Percentiles rank a stretch among this genome's conserved stretches.
Conservation (phyloP, 2,329 filamentous ascomycete species). For the Colletotrichum coccodes region DNA sequence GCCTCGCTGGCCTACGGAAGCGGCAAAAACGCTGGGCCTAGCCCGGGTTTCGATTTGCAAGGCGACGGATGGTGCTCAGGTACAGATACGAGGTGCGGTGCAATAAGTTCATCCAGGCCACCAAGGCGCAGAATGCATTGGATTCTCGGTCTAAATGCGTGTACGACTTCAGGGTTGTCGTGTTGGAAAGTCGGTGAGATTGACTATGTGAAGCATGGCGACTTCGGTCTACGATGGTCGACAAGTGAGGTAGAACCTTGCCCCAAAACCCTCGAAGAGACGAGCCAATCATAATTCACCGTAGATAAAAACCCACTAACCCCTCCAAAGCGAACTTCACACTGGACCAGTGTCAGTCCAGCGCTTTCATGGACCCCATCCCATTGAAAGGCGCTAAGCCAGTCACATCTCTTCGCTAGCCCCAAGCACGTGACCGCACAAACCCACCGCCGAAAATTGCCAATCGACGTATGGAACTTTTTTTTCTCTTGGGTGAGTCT, state of each 20-base stretch:
- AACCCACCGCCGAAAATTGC: slow-evolving; percentile 22
- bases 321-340: neutral
- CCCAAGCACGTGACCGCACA: slow-evolving; percentile 41
- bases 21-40: neutral
- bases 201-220: neutral
- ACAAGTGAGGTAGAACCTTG: no score
- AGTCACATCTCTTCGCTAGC: slow-evolving; percentile 33
- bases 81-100: slow-evolving; percentile 19
- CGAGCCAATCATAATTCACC: neutral
- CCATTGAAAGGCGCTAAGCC: neutral
- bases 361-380: neutral
- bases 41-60: neutral
- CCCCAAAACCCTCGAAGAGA: neutral
- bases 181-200: slow-evolving; percentile 17
- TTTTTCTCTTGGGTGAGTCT: neutral
- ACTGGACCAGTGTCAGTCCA: neutral
- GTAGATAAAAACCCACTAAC: neutral
- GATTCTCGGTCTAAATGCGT: neutral
- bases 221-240: neutral
- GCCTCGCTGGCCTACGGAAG: neutral
- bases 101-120: neutral
- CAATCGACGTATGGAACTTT: slow-evolving; percentile 14
- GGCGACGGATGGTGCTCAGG: neutral
- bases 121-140: slow-evolving; percentile 3
- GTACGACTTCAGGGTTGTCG: neutral